These are phyloP conservation scores for Gaeumannomyces tritici DNA, from an alignment of 2,329 filamentous ascomycete genomes.

Conservation along the genomic window DNA sequence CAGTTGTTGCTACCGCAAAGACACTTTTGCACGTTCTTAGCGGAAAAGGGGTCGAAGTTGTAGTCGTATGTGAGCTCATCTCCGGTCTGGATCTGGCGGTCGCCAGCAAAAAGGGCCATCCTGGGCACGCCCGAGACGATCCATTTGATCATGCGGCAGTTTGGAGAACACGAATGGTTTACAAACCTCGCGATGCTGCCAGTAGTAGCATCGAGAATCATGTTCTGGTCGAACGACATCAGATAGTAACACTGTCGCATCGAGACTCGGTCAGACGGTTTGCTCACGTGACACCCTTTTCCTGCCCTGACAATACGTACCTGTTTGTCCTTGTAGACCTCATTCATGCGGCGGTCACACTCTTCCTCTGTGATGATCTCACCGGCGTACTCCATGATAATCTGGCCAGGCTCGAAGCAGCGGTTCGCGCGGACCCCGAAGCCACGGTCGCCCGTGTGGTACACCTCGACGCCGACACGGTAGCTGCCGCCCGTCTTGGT, in stretches of 20 bases:
- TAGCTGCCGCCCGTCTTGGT: conserved; percentile 74
- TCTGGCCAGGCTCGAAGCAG: conserved; percentile 78
- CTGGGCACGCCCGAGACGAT: conserved; percentile 86
- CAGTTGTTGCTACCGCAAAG: conserved; percentile 55
- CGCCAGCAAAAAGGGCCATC: conserved; percentile 93
- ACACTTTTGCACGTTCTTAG: conserved; percentile 59
- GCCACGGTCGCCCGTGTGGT: conserved; percentile 81
- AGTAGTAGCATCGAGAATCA: conserved; percentile 95
- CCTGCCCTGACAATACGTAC: conserved; percentile 36
- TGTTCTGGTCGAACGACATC: conserved; percentile 97
- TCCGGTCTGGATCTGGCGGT: conserved; percentile 82
- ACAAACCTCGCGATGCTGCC: conserved; percentile 96
- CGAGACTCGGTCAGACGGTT: neutral
- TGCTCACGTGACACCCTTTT: neutral
- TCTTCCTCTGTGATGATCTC: conserved; percentile 96
- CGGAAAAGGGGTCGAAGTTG: conserved; percentile 61
- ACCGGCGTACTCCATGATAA: conserved; percentile 97
- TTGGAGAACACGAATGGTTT: conserved; percentile 94
- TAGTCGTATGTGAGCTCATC: conserved; percentile 95
- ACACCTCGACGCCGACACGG: conserved; percentile 87
- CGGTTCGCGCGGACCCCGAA: conserved; percentile 88
- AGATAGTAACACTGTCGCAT: conserved; percentile 77
- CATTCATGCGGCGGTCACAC: conserved; percentile 87
- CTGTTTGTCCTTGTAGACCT: conserved; percentile 87
- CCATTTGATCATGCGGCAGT: conserved; percentile 98